Evolutionary conservation across 2,329 filamentous ascomycete genomes (phyloP).

Genomic region (Calonectria ilicicola): DNA sequence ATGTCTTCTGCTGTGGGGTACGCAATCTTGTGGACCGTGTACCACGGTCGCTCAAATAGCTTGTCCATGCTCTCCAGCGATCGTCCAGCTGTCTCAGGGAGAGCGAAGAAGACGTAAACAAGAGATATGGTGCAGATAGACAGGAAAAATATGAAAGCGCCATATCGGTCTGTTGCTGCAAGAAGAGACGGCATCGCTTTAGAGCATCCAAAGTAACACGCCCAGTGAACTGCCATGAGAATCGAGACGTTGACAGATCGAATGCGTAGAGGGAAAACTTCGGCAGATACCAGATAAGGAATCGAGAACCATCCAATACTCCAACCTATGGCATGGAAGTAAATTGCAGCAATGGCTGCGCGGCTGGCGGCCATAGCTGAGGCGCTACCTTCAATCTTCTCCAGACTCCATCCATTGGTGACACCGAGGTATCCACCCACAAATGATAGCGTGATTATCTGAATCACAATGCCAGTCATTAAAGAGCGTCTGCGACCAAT

Average conservation of each 20-base stretch:
- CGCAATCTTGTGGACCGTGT: conserved; percentile 43
- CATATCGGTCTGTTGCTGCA: conserved; percentile 46
- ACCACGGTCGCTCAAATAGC: conserved; percentile 45
- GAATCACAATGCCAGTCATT: conserved; percentile 47
- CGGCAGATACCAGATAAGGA: conserved; percentile 58
- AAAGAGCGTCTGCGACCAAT: conserved; percentile 47
- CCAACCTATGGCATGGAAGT: conserved; percentile 57
- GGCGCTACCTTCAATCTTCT: conserved; percentile 27
- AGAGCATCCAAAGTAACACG: conserved; percentile 49
- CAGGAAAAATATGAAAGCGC: conserved; percentile 47
- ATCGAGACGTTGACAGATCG: conserved; percentile 55
- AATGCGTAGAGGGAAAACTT: conserved; percentile 57
- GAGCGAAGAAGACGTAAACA: conserved; percentile 47
- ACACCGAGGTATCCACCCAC: conserved; percentile 46
- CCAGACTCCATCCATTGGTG: conserved; percentile 39
- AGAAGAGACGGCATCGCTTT: conserved; percentile 49
- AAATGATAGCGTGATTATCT: conserved; percentile 45
- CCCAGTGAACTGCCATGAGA: conserved; percentile 58
- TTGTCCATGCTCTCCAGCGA: conserved; percentile 47
- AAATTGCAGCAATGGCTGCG: conserved; percentile 57
- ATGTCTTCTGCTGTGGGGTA: conserved; percentile 44
- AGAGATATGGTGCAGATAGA: conserved; percentile 43
- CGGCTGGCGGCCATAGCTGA: conserved; percentile 47
- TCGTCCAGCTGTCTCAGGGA: conserved; percentile 47
- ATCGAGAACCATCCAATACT: conserved; percentile 61